Evolutionary conservation across 139 green algal species (phyloP), one percentile per base, ranked within the genome.

Genomic region (Zygnema cylindricum): DNA sequence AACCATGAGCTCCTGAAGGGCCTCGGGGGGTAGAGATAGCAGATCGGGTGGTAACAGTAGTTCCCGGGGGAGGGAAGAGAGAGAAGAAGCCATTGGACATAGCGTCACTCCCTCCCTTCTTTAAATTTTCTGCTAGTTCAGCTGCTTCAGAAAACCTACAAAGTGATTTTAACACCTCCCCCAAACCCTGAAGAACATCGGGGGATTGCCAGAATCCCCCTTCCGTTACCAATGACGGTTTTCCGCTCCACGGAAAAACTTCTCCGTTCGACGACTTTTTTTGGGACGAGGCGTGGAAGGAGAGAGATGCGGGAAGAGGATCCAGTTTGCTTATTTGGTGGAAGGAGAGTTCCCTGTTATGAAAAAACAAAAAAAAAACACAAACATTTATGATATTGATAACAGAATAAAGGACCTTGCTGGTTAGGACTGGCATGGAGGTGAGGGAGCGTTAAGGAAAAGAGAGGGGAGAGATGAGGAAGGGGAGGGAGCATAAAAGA

Each of bases 21-120:
- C 78, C 78, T 22, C 40, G 35, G 39, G 78, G 78, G 0, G 78
- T 85, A 2, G 78, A 57, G 38, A 85, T 55, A 0, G 78, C 78
- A 33, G 78, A 85, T 7, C 38, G 78, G 38, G 76, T 55, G 39
- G 78, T 85, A 63, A 85, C 76, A 43, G 7, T 16, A 63, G 16
- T 16, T 25, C 16, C 49, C 7, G 49, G 49, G 16, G 49, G 49
- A 63, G 16, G 49, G 49, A 63, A 63, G 49, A 63, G 49, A 63
- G 16, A 16, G 49, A 63, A 63, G 49, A 63, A 16, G 7, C 49
- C 49, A 16, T 16, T 63, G 7, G 49, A 63, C 49, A 63, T 63
- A 7, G n/a, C 16, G 49, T 63, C 49, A 16, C 49, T 63, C 49
- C 7, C 16, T 16, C 7, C 16, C 7, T 63, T 63, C 16, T 16